Evolutionary conservation across 164 flowering plant genomes (phyloP).

Genomic region (Vitis labrusca): DNA sequence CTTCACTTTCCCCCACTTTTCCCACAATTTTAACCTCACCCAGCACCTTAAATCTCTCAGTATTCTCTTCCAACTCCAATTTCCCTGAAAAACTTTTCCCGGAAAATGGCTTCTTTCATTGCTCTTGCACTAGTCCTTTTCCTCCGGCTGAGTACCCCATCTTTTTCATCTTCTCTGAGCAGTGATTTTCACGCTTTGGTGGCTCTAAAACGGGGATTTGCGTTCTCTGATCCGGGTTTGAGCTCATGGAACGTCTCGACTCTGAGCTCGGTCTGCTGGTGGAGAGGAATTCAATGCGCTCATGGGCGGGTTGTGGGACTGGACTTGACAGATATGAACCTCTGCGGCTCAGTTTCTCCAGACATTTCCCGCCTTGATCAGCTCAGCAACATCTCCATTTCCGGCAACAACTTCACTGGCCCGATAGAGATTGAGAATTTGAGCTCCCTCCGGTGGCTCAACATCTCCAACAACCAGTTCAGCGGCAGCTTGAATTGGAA

Average conservation of each 20-base stretch:
- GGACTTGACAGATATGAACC: constrained; percentile 60
- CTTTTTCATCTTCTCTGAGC: constrained; percentile 41
- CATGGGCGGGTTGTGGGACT: constrained; percentile 53
- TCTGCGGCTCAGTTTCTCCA: constrained; percentile 60
- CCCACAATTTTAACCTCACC: constrained; percentile 21
- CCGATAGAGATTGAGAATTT: constrained; percentile 43
- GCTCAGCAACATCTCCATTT: constrained; percentile 59
- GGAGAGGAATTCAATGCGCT: constrained; percentile 72
- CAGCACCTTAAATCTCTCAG: constrained; percentile 30
- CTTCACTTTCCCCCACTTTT: constrained; percentile 37
- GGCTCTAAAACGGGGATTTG: constrained; percentile 58
- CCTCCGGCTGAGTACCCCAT: constrained; percentile 19
- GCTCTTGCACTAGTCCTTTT: constrained; percentile 49
- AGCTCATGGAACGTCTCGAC: constrained; percentile 53
- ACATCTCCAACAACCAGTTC: constrained; percentile 81
- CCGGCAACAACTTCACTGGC: constrained; percentile 80
- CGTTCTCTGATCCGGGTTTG: constrained; percentile 33
- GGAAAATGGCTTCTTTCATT: constrained; percentile 37
- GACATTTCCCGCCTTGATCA: constrained; percentile 43
- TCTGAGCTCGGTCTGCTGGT: constrained; percentile 64
- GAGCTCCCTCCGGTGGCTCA: constrained; percentile 45
- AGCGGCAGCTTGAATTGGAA: constrained; percentile 74
- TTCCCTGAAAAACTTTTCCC: constrained; percentile 9
- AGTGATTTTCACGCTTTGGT: constrained; percentile 60
- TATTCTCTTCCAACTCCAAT: constrained; percentile 31